Percentiles rank a stretch among this genome's conserved stretches.
Conservation (phyloP, 2,329 filamentous ascomycete species). For the Boeremia exigua region DNA sequence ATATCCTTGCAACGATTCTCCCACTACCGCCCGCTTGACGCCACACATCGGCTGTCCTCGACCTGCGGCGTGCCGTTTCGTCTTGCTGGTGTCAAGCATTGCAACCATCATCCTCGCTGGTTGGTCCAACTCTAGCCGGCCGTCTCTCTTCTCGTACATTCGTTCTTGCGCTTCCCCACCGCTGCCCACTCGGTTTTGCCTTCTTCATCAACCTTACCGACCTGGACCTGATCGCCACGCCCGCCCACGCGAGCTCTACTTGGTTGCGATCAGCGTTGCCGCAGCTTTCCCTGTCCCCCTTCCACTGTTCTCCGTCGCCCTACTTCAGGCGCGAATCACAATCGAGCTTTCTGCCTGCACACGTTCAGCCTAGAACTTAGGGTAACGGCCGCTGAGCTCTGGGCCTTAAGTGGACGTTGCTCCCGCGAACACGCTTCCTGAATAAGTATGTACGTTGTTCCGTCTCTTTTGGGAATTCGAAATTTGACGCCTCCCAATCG, state of each 20-base stretch:
- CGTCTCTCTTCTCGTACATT: slow-evolving; percentile 46
- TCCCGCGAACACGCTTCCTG: slow-evolving; percentile 39
- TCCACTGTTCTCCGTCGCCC: slow-evolving; percentile 38
- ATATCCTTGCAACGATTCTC: slow-evolving; percentile 42
- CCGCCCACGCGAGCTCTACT: slow-evolving; percentile 44
- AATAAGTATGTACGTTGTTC: slow-evolving; percentile 48
- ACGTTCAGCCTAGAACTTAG: slow-evolving; percentile 42
- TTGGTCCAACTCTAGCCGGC: slow-evolving; percentile 43
- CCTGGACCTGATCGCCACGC: slow-evolving; percentile 43
- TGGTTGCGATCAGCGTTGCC: slow-evolving; percentile 46
- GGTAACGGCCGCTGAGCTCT: slow-evolving; percentile 43
- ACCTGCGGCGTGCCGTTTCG: slow-evolving; percentile 43
- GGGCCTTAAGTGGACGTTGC: slow-evolving; percentile 46
- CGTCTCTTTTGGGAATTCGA: slow-evolving; percentile 42
- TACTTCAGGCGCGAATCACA: slow-evolving; percentile 47
- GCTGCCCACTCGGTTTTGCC: slow-evolving; percentile 37
- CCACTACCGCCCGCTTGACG: slow-evolving; percentile 42
- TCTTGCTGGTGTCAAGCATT: slow-evolving; percentile 34
- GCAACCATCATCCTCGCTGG: slow-evolving; percentile 40
- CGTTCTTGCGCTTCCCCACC: slow-evolving; percentile 43
- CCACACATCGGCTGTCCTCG: slow-evolving; percentile 47
- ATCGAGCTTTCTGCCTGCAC: slow-evolving; percentile 39
- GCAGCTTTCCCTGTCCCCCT: slow-evolving; percentile 37
- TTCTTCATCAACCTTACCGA: slow-evolving; percentile 30
- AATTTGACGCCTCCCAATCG: slow-evolving; percentile 36